Conservation (phyloP, 2,329 filamentous ascomycete genomes). For the Fusarium haematococcum region DNA sequence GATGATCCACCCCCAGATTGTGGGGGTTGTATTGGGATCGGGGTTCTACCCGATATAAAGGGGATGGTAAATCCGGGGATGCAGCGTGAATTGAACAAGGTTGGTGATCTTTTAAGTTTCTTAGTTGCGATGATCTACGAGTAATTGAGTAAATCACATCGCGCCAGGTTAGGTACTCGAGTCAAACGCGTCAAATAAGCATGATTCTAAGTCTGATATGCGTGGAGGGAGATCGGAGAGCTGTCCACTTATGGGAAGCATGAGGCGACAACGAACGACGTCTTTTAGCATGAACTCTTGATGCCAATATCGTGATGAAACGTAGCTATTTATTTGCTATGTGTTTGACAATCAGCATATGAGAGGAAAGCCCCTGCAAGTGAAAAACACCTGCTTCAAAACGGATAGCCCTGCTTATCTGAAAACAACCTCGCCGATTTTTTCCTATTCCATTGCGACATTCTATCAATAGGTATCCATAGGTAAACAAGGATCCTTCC, state of each 20-base stretch:
- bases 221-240: not conserved
- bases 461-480: not conserved
- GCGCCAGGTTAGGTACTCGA: too few relatives aligned
- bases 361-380: not conserved
- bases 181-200: not conserved
- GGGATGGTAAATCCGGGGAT: not conserved
- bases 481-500: not conserved
- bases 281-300: not conserved
- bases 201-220: not conserved
- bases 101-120: not conserved
- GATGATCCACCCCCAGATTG: constrained; percentile 22
- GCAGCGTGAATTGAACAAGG: not conserved
- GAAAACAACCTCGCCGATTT: not conserved
- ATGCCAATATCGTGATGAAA: not conserved
- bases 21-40: constrained; percentile 21
- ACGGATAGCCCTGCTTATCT: not conserved
- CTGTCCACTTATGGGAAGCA: not conserved
- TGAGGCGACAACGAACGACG: too few relatives aligned
- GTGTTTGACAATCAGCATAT: too few relatives aligned
- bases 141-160: not conserved
- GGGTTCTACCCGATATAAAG: constrained; percentile 26
- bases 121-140: not conserved
- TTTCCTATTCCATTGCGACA: not conserved
- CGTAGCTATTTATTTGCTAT: not conserved
- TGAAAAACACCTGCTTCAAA: not conserved